phyloP scores from a whole-genome alignment of 495 filamentous ascomycete genomes.

The Articulospora tetracladia region DNA sequence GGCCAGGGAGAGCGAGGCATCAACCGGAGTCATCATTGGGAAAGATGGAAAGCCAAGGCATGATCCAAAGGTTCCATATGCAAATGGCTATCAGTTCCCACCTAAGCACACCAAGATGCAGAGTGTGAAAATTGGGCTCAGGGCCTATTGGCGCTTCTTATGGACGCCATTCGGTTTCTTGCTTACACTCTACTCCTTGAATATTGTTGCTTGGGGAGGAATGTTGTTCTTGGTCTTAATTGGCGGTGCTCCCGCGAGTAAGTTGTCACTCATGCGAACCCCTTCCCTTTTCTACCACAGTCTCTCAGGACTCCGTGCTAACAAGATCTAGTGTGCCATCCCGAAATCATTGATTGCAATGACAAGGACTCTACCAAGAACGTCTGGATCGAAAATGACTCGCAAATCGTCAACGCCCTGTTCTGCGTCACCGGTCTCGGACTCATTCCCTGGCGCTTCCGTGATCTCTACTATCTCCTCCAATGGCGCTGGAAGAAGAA shows the following conservation, averaged over 20 bases:
- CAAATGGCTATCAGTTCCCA: constrained; percentile 68
- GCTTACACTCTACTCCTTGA: constrained; percentile 73
- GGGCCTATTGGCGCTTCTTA: constrained; percentile 51
- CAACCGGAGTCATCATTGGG: constrained; percentile 16
- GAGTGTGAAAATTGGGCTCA: constrained; percentile 47
- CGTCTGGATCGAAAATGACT: constrained; percentile 82
- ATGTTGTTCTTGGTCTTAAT: constrained; percentile 84
- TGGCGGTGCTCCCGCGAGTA: constrained; percentile 73
- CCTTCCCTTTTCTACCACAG: too few relatives aligned
- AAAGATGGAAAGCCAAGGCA: neutral
- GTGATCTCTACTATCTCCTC: constrained; percentile 68
- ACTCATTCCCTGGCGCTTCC: constrained; percentile 77
- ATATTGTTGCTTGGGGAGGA: constrained; percentile 81
- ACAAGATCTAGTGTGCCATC: too few relatives aligned
- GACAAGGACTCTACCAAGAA: constrained; percentile 67
- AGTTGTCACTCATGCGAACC: constrained; percentile 62
- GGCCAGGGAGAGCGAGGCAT: neutral
- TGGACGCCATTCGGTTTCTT: constrained; percentile 70
- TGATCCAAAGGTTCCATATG: constrained; percentile 20
- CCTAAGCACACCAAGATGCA: constrained; percentile 58
- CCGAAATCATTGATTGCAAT: constrained; percentile 43
- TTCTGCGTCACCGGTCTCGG: constrained; percentile 89
- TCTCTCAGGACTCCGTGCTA: too few relatives aligned
- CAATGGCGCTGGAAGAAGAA: constrained; percentile 55
- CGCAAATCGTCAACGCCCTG: constrained; percentile 76